Evolutionary conservation across 108 stramenopile genomes (phyloP), one percentile per base, ranked within the genome.

Genomic region (Cyclostephanos tholiformis): DNA sequence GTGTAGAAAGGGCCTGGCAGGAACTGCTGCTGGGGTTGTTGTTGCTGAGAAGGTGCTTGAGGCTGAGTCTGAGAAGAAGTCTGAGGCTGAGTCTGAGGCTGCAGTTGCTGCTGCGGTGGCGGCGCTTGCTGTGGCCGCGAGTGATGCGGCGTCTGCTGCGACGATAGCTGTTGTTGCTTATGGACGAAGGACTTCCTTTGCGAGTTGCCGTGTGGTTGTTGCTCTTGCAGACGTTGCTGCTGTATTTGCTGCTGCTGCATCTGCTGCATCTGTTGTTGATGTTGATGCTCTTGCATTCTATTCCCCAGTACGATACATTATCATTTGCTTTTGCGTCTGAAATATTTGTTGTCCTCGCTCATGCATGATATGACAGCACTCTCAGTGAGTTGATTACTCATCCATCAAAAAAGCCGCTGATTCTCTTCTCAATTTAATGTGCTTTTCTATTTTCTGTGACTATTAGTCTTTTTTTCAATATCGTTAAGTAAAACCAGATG

Each of bases 11-110:
- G 61, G 41, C 61, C 61, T 0, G 61, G 61, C 5, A 62, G 38
- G 41, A 62, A 62, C 55, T 67, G 39, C 22, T 68, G 74, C 35
- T 68, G 74, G 10, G 58, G 67, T 58, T 77, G 63, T 20, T 62
- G 67, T 58, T 77, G 63, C 36, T 62, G 69, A 6, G 39, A 7
- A 29, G 61, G 76, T 35, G 30, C 32, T 68, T 61, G 67, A 7
- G 39, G 7, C 38, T 57, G 67, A 35, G n/a, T 2, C 4, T 2
- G 22, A 27, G 65, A 23, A 9, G 17, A 20, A n/a, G 38, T 41
- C 53, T 58, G 65, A 11, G 63, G 39, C 64, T 43, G 22, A 27
- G 65, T 22, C 30, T 29, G 35, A n/a, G 38, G 55, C 65, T 58
- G 65, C 9, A 49, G 39, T 64, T 29, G 64, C 1, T 11, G 53